Base-by-base conservation (phyloP, 192 early-diverging fungal genomes). In the Chytriomyces confervae region DNA sequence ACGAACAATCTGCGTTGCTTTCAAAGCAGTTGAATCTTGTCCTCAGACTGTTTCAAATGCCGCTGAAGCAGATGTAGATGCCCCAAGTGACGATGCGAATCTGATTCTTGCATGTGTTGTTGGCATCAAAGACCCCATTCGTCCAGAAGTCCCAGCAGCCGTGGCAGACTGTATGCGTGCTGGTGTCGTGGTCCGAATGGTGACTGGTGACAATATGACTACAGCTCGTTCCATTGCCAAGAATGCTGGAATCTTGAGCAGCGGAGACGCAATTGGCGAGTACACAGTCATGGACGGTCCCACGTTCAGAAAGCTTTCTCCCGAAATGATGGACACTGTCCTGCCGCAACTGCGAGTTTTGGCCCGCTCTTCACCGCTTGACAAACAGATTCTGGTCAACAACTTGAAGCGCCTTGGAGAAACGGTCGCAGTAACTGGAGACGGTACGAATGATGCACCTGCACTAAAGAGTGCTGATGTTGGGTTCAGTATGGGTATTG, bases 401-500 rank as follows among this genome's bases (percentile, higher is more conserved):
- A 89, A 92, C 75, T 86, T 99, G 71, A 95, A 94, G 79, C 86
- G 91, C 48, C 85, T 97, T 53, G 62, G 62, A 23, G 95, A 98
- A 81, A 94, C 96, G 61, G 98, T 99, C 5, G 95, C 98, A 0
- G 97, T 99, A 0, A 99, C 97, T 49, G 98, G 98, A 44, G 98
- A 99, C 85, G 98, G 98, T 9, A 98, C 98, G 11, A 99, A 99
- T 81, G 98, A 99, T 81, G 98, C 94, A 1, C 86, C 86, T 10
- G 98, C 98, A 8, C 86, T 99, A 62, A 95, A 95, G 80, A 86
- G 90, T 64, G 94, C 98, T 53, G 96, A 98, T 78, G 95, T 99
- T 50, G 98, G 98, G 7, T 99, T 99, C 83, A 91, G 91, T 44
- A 99, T 99, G 98, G 98, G 98, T 27, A 99, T 99, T 84, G 92